These are phyloP conservation scores for Magnaporthiopsis poae DNA, from an alignment of 2,329 filamentous ascomycete genomes.

Conservation along the genomic window DNA sequence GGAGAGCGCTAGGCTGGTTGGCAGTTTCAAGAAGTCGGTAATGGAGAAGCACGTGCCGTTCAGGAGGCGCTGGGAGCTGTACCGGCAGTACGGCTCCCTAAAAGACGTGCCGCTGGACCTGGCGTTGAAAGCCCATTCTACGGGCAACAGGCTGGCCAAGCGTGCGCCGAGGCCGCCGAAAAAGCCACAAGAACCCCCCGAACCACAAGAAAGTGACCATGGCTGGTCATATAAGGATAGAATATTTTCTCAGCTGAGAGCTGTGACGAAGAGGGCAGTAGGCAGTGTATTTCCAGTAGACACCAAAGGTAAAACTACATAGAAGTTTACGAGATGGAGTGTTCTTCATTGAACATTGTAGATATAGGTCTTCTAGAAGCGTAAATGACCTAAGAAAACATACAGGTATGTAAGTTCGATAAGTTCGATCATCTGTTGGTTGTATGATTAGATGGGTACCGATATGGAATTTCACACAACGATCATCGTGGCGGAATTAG, in stretches of 20 bases:
- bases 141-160: neutral
- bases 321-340: neutral
- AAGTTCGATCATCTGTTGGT: neutral
- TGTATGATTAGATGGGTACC: too few relatives aligned
- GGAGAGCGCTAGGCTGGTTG: neutral
- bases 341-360: neutral
- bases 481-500: neutral
- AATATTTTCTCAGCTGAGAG: neutral
- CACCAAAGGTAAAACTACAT: neutral
- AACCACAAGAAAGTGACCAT: neutral
- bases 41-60: neutral
- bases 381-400: neutral
- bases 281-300: neutral
- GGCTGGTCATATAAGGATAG: neutral
- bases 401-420: neutral
- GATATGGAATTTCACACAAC: neutral
- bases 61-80: neutral
- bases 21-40: neutral
- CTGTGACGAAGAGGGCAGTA: neutral
- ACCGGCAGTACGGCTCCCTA: neutral
- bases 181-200: neutral
- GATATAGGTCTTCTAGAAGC: neutral
- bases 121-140: neutral
- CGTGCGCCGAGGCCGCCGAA: too few relatives aligned
- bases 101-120: neutral